phyloP scores from a whole-genome alignment of 495 filamentous ascomycete species.

The Articulospora tetracladia region DNA sequence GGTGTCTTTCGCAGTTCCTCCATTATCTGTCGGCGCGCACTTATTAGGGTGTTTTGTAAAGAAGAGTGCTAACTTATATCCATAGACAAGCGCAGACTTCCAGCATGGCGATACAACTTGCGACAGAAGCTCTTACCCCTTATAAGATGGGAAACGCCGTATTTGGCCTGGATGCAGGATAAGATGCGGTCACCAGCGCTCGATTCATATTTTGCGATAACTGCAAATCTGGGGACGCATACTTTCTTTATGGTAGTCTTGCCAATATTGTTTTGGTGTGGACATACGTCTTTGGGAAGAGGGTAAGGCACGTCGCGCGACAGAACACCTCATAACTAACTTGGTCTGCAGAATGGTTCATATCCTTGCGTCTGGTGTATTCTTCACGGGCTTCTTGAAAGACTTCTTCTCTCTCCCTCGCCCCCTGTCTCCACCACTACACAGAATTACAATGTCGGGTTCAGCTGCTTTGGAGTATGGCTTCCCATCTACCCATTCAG shows the following conservation, averaged over 20 bases:
- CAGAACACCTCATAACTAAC: slow-evolving; percentile 4
- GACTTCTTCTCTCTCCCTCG: slow-evolving; percentile 93
- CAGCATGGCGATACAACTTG: slow-evolving; percentile 82
- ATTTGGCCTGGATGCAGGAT: slow-evolving; percentile 81
- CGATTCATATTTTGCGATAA: slow-evolving; percentile 94
- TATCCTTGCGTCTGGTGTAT: slow-evolving; percentile 83
- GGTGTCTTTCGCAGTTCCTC: too few relatives aligned
- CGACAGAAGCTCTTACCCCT: slow-evolving; percentile 81
- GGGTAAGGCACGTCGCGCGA: slow-evolving; percentile 51
- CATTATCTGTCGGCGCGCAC: too few relatives aligned
- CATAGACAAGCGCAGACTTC: slow-evolving; percentile 76
- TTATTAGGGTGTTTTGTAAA: too few relatives aligned
- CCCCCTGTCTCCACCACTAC: slow-evolving; percentile 86
- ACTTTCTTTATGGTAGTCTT: slow-evolving; percentile 97
- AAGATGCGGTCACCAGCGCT: slow-evolving; percentile 72
- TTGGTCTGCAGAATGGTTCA: slow-evolving; percentile 65
- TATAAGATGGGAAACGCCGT: slow-evolving; percentile 91
- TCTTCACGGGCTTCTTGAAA: slow-evolving; percentile 91
- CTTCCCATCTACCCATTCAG: slow-evolving; percentile 94
- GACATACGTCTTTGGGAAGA: slow-evolving; percentile 73
- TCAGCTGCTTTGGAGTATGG: slow-evolving; percentile 94
- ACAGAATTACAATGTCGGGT: slow-evolving; percentile 95
- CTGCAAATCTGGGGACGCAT: slow-evolving; percentile 95
- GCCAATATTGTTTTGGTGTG: slow-evolving; percentile 95
- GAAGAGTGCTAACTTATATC: background rate